These are phyloP conservation scores for Diaporthe ilicicola DNA, from an alignment of 2,329 filamentous ascomycete genomes.

Conservation along the genomic window DNA sequence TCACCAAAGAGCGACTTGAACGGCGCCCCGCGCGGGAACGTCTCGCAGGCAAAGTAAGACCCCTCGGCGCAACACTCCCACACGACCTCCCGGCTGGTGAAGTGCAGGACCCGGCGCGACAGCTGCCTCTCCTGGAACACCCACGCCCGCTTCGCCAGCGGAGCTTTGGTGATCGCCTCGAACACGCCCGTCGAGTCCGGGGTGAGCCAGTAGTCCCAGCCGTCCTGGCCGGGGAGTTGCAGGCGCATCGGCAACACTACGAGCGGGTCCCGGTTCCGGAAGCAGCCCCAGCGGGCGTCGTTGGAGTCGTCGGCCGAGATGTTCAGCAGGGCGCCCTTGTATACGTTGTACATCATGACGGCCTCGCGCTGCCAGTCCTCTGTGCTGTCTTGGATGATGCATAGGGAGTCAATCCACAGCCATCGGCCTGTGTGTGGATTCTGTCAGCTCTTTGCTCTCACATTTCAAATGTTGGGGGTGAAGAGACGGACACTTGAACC, in stretches of 20 bases:
- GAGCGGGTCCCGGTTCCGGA: not conserved
- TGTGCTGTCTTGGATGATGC: conserved; percentile 28
- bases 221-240: not conserved
- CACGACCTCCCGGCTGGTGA: conserved; percentile 4
- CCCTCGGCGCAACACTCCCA: conserved; percentile 34
- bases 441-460: not conserved
- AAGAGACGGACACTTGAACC: conserved; percentile 23
- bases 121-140: conserved; percentile 29
- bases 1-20: not conserved
- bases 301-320: conserved; percentile 17
- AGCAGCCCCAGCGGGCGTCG: conserved; percentile 16
- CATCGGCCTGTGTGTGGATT: conserved; percentile 1
- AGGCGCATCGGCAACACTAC: not conserved
- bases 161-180: not conserved
- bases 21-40: not conserved
- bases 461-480: not conserved
- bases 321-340: conserved; percentile 23
- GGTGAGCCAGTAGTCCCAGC: not conserved
- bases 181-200: not conserved
- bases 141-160: conserved; percentile 11
- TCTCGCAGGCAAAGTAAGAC: not conserved
- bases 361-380: conserved; percentile 31
- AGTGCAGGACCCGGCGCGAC: conserved; percentile 23
- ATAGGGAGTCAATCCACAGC: conserved; percentile 26
- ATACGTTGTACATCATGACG: conserved; percentile 30